These are phyloP conservation scores for Fragaria iinumae DNA, from an alignment of 306 rosid species.

Conservation along the genomic window DNA sequence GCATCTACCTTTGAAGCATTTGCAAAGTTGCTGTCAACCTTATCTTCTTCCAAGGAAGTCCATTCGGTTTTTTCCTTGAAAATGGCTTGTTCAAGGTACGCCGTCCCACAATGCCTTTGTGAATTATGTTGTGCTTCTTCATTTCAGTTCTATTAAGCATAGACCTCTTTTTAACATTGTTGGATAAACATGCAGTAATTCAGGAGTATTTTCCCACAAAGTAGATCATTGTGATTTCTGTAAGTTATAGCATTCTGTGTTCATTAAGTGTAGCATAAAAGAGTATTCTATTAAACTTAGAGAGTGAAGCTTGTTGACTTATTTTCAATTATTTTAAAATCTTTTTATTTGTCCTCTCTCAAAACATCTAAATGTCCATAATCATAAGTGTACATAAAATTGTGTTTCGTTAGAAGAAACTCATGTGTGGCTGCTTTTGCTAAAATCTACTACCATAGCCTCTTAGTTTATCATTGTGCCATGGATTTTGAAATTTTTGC, in stretches of 20 bases:
- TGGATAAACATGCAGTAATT: not conserved
- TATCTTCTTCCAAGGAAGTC: slow-evolving; percentile 93
- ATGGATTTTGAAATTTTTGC: not conserved
- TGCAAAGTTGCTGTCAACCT: slow-evolving; percentile 75
- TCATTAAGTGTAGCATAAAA: not conserved
- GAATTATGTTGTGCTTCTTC: not conserved
- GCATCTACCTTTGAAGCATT: slow-evolving; percentile 94
- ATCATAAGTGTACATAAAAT: not conserved
- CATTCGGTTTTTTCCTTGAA: slow-evolving; percentile 68
- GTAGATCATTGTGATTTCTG: not conserved
- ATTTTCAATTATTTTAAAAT: not conserved
- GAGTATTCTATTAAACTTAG: not conserved
- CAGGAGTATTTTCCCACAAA: not conserved
- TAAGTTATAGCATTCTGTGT: not conserved
- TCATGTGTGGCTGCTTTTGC: not conserved
- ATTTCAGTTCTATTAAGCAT: slow-evolving; percentile 1
- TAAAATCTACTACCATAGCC: not conserved
- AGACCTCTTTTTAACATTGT: not conserved
- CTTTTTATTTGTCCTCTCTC: not conserved
- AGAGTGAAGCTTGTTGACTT: not conserved
- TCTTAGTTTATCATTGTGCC: not conserved
- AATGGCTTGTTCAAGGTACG: slow-evolving; percentile 85
- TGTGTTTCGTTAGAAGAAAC: not conserved
- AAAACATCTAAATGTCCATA: not conserved
- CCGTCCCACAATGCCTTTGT: slow-evolving; percentile 16